Evolutionary conservation across 2,329 filamentous ascomycete species (phyloP).

Genomic region (Cercospora zeae-maydis): DNA sequence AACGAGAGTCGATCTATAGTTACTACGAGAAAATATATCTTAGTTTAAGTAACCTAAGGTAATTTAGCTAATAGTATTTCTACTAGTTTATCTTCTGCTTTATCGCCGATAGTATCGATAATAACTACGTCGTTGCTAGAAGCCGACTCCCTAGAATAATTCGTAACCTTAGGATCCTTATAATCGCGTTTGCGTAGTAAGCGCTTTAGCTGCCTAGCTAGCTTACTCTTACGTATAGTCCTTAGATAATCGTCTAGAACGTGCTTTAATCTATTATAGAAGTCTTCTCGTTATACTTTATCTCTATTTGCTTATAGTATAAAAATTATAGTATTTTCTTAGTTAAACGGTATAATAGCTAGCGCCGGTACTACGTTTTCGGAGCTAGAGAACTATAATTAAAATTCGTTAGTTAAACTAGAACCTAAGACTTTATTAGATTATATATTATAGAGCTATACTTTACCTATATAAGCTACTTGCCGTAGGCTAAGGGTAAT

Average conservation of each 20-base stretch:
- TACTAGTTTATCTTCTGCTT: background rate
- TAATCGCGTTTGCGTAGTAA: background rate
- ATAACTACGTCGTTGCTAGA: background rate
- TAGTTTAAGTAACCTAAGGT: background rate
- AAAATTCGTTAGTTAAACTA: background rate
- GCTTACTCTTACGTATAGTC: background rate
- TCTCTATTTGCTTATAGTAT: background rate
- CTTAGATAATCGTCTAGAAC: background rate
- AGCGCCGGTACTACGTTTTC: background rate
- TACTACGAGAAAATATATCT: background rate
- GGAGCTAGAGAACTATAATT: background rate
- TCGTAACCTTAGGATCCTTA: background rate
- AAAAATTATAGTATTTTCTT: background rate
- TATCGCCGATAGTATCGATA: background rate
- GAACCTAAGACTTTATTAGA: background rate
- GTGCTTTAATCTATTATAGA: background rate
- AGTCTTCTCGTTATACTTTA: background rate
- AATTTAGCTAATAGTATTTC: background rate
- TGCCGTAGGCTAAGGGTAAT: background rate
- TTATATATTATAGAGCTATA: background rate
- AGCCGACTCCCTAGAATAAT: background rate
- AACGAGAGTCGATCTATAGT: background rate
- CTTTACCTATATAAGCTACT: background rate
- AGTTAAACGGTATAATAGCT: background rate
- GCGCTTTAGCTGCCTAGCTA: background rate